Evolutionary conservation across 345 rosid genomes (phyloP).

Genomic region (Eucalyptus regnans): DNA sequence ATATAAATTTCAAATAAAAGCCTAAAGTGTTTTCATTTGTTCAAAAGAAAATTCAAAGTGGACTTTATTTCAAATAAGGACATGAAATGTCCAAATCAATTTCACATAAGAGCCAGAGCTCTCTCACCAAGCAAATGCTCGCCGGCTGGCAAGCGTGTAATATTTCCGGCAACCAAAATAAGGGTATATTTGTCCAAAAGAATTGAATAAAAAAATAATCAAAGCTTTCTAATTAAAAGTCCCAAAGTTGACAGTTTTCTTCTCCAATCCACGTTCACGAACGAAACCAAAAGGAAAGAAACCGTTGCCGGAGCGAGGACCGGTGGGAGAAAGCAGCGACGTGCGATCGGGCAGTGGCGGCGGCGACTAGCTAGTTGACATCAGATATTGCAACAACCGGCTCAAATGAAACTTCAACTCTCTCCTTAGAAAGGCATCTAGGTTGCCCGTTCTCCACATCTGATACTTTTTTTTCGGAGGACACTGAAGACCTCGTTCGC

Average conservation of each 20-base stretch:
- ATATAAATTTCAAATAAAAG: too few relatives aligned
- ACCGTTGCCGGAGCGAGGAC: too few relatives aligned
- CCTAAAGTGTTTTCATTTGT: too few relatives aligned
- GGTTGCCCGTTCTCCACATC: conserved; percentile 57
- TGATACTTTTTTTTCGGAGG: conserved; percentile 59
- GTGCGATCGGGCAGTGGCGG: too few relatives aligned
- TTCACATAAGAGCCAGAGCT: too few relatives aligned
- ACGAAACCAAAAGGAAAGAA: too few relatives aligned
- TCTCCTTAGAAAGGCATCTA: conserved; percentile 78
- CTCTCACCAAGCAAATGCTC: too few relatives aligned
- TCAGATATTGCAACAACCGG: conserved; percentile 43
- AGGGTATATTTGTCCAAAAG: neutral
- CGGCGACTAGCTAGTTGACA: conserved; percentile 23
- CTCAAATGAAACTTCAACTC: conserved; percentile 67
- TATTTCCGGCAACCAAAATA: neutral
- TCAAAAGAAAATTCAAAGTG: too few relatives aligned
- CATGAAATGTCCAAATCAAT: too few relatives aligned
- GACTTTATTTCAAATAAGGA: accelerated
- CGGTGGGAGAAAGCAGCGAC: too few relatives aligned
- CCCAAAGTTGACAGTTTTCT: neutral
- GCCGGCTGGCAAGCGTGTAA: accelerated
- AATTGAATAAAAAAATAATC: neutral
- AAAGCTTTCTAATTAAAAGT: neutral
- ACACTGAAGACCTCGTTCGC: conserved; percentile 23
- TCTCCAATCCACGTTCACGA: neutral